phyloP scores from a whole-genome alignment of 164 flowering plant species.

The Macadamia integrifolia region DNA sequence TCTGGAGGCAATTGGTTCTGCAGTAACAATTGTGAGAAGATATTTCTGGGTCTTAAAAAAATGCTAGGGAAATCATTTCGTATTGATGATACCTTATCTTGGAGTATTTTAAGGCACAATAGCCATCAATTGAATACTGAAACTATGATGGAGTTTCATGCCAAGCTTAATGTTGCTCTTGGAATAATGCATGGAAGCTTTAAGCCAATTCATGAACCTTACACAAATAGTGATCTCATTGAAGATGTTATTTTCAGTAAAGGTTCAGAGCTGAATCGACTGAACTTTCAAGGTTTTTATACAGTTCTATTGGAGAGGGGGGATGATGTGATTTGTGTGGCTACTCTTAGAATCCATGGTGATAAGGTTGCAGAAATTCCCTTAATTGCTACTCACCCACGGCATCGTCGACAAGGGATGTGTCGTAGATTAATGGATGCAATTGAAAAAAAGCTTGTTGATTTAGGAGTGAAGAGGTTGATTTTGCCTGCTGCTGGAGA shows the following conservation, averaged over 20 bases:
- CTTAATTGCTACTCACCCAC: constrained; percentile 68
- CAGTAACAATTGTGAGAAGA: constrained; percentile 62
- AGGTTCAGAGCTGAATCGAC: constrained; percentile 31
- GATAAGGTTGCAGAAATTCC: constrained; percentile 90
- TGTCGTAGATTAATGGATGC: constrained; percentile 66
- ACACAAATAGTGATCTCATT: constrained; percentile 47
- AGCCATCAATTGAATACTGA: constrained; percentile 27
- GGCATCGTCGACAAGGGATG: constrained; percentile 81
- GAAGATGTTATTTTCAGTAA: constrained; percentile 70
- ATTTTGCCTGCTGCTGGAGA: constrained; percentile 69
- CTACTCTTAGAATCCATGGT: constrained; percentile 72
- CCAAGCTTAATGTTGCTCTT: constrained; percentile 58
- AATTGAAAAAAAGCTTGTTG: constrained; percentile 70
- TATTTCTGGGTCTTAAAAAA: constrained; percentile 41
- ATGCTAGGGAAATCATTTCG: constrained; percentile 46
- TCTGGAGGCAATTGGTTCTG: constrained; percentile 62
- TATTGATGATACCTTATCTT: constrained; percentile 43
- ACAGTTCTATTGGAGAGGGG: constrained; percentile 36
- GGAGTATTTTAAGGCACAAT: constrained; percentile 49
- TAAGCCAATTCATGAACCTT: constrained; percentile 51
- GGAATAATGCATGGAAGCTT: constrained; percentile 75
- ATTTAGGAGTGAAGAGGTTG: constrained; percentile 69
- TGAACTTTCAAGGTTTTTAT: not conserved
- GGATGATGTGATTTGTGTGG: constrained; percentile 71
- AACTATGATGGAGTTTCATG: constrained; percentile 28